A percentile compares a stretch with the other conserved stretches of the same genome.
phyloP scores from a whole-genome alignment of 805 yeast species.

The Jamesozyma lodderae region DNA sequence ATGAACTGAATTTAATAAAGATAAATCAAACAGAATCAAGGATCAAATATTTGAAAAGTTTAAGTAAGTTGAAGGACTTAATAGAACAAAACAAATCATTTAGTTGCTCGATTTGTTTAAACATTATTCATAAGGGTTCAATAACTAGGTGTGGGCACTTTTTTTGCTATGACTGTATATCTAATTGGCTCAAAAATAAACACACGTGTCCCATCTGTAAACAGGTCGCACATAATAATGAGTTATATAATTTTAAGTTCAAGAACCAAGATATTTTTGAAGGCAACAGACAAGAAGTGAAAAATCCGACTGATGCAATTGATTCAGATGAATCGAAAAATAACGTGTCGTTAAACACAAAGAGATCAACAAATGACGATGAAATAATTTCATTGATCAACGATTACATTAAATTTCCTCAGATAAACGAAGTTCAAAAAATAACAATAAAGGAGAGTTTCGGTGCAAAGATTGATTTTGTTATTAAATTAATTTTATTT shows the following conservation, averaged over 20 bases:
- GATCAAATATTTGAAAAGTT: slow-evolving; percentile 40
- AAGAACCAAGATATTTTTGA: slow-evolving; percentile 12
- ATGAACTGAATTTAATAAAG: slow-evolving; percentile 14
- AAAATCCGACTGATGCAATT: not conserved
- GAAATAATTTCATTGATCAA: slow-evolving; percentile 3
- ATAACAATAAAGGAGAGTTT: slow-evolving; percentile 41
- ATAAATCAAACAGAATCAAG: slow-evolving; percentile 33
- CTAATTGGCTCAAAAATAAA: slow-evolving; percentile 56
- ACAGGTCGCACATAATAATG: slow-evolving; percentile 36
- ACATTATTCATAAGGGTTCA: slow-evolving; percentile 62
- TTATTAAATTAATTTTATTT: slow-evolving; percentile 62
- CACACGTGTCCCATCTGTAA: slow-evolving; percentile 79
- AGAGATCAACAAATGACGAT: slow-evolving; percentile 3
- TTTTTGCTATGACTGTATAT: slow-evolving; percentile 75
- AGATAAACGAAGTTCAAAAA: slow-evolving; percentile 38
- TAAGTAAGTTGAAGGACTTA: slow-evolving; percentile 26
- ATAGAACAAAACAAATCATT: slow-evolving; percentile 27
- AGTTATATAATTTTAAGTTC: slow-evolving; percentile 62
- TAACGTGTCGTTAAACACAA: slow-evolving; percentile 5
- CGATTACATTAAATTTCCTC: slow-evolving; percentile 18
- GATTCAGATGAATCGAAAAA: not conserved
- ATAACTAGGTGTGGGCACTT: slow-evolving; percentile 88
- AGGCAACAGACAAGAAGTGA: not conserved
- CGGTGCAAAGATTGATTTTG: slow-evolving; percentile 83
- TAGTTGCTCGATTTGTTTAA: slow-evolving; percentile 72